A percentile compares a stretch with the other conserved stretches of the same genome.
phyloP scores from a whole-genome alignment of 352 stramenopile genomes.

The Phytophthora ohioensis region DNA sequence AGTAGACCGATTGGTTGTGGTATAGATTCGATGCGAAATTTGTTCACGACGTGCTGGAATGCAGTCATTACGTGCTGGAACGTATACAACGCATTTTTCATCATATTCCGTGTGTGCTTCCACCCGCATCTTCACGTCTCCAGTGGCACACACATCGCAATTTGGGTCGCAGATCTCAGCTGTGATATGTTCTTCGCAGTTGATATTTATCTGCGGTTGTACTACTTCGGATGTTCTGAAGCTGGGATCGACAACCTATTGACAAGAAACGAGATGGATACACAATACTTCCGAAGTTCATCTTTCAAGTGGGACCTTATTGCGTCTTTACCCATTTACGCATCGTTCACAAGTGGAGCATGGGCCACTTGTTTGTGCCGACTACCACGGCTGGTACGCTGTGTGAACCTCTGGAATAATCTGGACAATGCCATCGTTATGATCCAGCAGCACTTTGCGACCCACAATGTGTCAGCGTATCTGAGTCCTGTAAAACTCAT shows the following conservation, averaged over 20 bases:
- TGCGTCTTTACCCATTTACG: constrained; percentile 62
- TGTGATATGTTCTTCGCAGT: constrained; percentile 50
- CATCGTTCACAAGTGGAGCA: constrained; percentile 47
- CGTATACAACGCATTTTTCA: constrained; percentile 69
- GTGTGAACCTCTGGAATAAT: constrained; percentile 40
- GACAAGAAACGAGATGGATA: constrained; percentile 42
- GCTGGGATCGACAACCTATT: constrained; percentile 51
- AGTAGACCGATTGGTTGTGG: constrained; percentile 9
- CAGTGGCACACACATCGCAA: constrained; percentile 7
- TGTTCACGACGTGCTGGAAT: constrained; percentile 46
- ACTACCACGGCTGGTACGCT: constrained; percentile 57
- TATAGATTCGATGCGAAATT: constrained; percentile 7
- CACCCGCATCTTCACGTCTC: constrained; percentile 36
- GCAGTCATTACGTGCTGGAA: constrained; percentile 59
- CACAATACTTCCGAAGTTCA: constrained; percentile 47
- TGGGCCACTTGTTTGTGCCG: constrained; percentile 51
- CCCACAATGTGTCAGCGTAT: constrained; percentile 64
- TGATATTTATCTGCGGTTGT: constrained; percentile 72
- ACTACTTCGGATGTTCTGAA: constrained; percentile 72
- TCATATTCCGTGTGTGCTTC: constrained; percentile 77
- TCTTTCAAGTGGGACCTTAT: constrained; percentile 55
- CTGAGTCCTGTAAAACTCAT: constrained; percentile 66
- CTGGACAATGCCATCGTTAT: constrained; percentile 63
- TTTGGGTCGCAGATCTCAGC: constrained; percentile 43
- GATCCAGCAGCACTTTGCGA: constrained; percentile 39